Evolutionary conservation across 352 stramenopile genomes (phyloP).

Genomic region (Pythium folliculosum): DNA sequence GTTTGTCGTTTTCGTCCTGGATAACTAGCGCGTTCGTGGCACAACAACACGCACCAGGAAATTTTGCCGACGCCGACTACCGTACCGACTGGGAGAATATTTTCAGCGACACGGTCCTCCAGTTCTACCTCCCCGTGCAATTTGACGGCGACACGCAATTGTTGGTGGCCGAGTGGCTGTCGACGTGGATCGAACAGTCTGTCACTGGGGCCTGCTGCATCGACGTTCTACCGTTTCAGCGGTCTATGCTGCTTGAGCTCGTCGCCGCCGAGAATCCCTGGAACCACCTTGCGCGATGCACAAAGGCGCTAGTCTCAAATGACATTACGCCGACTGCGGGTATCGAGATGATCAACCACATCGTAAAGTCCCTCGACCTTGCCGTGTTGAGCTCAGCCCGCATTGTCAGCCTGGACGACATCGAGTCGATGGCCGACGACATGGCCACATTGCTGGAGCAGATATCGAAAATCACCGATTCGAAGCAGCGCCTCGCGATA

Average conservation of each 20-base stretch:
- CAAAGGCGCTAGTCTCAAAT: background rate
- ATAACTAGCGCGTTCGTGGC: slow-evolving; percentile 3
- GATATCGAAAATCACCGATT: background rate
- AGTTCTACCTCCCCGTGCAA: slow-evolving; percentile 63
- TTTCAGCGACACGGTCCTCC: slow-evolving; percentile 18
- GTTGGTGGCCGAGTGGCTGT: slow-evolving; percentile 47
- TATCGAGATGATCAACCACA: slow-evolving; percentile 8
- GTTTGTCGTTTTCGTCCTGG: slow-evolving; percentile 29
- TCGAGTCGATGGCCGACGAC: slow-evolving; percentile 10
- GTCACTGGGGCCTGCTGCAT: background rate
- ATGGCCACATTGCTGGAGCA: slow-evolving; percentile 3
- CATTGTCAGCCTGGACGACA: background rate
- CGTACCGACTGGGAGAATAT: slow-evolving; percentile 12
- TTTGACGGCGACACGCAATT: slow-evolving; percentile 36
- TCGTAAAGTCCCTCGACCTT: slow-evolving; percentile 13
- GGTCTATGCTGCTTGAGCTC: slow-evolving; percentile 41
- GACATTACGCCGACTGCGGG: background rate
- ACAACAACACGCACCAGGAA: background rate
- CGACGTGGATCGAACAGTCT: slow-evolving; percentile 45
- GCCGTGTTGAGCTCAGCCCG: slow-evolving; percentile 3
- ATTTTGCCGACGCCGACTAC: background rate
- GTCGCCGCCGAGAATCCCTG: slow-evolving; percentile 8
- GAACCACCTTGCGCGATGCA: slow-evolving; percentile 12
- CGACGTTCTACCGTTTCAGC: slow-evolving; percentile 6
- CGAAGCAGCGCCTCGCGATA: background rate